Evolutionary conservation across 1,284 basidiomycete species (phyloP).

Genomic region (Rhizopogon parksii): DNA sequence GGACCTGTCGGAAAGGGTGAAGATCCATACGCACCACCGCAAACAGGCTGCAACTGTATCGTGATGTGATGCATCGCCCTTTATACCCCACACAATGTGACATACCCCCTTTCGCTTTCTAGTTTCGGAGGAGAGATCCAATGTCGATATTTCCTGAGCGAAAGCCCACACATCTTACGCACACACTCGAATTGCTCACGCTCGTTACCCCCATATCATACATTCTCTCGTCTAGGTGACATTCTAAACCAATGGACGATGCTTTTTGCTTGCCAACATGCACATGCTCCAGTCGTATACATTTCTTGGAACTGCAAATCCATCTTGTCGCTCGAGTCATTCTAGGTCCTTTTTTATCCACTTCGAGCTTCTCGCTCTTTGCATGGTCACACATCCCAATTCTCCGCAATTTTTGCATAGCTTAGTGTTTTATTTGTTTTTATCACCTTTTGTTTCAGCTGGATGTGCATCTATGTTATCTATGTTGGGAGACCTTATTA

Average conservation of each 20-base stretch:
- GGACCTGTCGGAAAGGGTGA: slow-evolving; percentile 85
- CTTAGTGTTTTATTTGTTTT: slow-evolving; percentile 28
- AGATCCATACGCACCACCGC: slow-evolving; percentile 77
- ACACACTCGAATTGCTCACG: slow-evolving; percentile 15
- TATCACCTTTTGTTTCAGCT: slow-evolving; percentile 19
- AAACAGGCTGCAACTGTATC: slow-evolving; percentile 27
- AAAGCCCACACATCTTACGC: slow-evolving; percentile 15
- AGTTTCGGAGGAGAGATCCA: slow-evolving; percentile 1
- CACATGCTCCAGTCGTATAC: slow-evolving; percentile 18
- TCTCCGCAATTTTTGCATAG: slow-evolving; percentile 10
- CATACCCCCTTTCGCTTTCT: slow-evolving; percentile 21
- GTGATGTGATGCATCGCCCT: slow-evolving; percentile 26
- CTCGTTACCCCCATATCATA: slow-evolving; percentile 25
- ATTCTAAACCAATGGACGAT: slow-evolving; percentile 23
- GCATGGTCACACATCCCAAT: slow-evolving; percentile 19
- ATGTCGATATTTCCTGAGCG: slow-evolving; percentile 7
- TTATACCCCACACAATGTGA: slow-evolving; percentile 25
- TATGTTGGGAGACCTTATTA: slow-evolving; percentile 16
- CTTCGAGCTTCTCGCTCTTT: slow-evolving; percentile 1
- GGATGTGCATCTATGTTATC: slow-evolving; percentile 26
- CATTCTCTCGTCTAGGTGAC: slow-evolving; percentile 13
- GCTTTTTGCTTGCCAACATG: slow-evolving; percentile 17
- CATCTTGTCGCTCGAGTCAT: not conserved
- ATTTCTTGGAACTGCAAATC: slow-evolving; percentile 4
- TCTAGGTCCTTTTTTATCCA: slow-evolving; percentile 1